A percentile compares a stretch with the other conserved stretches of the same genome.
Conservation (phyloP, 1,139 yeast genomes). For the Geotrichum aggregatum region DNA sequence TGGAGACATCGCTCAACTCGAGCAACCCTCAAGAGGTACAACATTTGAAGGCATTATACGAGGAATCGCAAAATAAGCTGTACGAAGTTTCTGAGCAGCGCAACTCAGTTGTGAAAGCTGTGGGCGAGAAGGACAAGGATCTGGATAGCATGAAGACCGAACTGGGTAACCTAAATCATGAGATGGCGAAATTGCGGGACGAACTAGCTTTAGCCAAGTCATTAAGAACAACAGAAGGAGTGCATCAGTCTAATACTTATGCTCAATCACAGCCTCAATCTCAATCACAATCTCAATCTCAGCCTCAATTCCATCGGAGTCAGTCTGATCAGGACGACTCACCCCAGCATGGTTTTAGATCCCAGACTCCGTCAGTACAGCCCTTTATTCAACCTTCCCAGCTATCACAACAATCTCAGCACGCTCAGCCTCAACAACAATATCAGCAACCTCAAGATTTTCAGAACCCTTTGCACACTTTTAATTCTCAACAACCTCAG, state of each 20-base stretch:
- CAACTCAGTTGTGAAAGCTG: slow-evolving; percentile 16
- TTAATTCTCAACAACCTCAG: neutral
- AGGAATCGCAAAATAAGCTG: slow-evolving; percentile 15
- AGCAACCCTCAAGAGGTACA: slow-evolving; percentile 18
- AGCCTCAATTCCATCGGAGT: neutral
- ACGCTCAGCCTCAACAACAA: neutral
- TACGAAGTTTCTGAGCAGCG: slow-evolving; percentile 17
- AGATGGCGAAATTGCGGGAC: neutral
- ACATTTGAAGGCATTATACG: slow-evolving; percentile 16
- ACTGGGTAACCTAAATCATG: slow-evolving; percentile 5
- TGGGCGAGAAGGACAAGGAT: slow-evolving; percentile 16
- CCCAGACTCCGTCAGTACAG: neutral
- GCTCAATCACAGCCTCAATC: neutral
- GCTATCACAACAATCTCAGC: neutral
- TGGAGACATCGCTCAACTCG: slow-evolving; percentile 17
- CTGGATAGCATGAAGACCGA: neutral
- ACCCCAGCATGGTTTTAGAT: no score
- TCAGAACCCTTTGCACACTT: neutral
- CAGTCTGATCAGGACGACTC: neutral
- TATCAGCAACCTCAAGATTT: neutral
- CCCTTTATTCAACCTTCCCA: neutral
- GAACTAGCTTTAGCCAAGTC: neutral
- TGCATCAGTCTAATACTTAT: neutral
- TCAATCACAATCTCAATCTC: neutral
- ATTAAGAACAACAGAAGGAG: no score